Evolutionary conservation across 2,329 filamentous ascomycete genomes (phyloP), one percentile per base, ranked within the genome.

Genomic region (Aaosphaeria pasadenensis): DNA sequence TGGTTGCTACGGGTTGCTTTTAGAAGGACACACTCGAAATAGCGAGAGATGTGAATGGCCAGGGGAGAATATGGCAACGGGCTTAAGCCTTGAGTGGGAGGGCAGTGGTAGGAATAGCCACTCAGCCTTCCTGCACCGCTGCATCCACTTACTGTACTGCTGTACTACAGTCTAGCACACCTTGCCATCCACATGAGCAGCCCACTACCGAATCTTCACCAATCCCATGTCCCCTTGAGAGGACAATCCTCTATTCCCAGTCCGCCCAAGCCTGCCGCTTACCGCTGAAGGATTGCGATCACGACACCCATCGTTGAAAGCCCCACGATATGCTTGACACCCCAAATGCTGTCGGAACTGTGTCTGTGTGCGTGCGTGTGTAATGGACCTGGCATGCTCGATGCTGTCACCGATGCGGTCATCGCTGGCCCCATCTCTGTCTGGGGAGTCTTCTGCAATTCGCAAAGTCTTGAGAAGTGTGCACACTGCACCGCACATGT

Each of bases 51-150:
- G 54, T 40, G 39, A 53, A 40, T 40, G 39, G 39, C 9, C 24
- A 30, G 49, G 53, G 17, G 17, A 24, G 17, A 24, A 24, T 24
- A 24, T 24, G 17, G 17, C 17, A 24, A 3, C 17, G 17, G 17
- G 17, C 17, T 24, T 24, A 24, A 24, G 17, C 17, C 17, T 24
- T 24, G 17, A 24, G 17, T 24, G 17, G 17, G 17, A 24, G 17
- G 17, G 17, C 17, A 24, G 17, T 24, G 17, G 17, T 24, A 24
- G 17, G 17, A 24, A 24, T 24, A 24, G 17, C 17, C 17, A 56
- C 63, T 66, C 63, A 66, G 61, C 63, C 62, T 52, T 63, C 61
- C 50, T 60, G 53, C 56, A 59, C 56, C 57, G 52, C 54, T 50
- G 51, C 55, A 51, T 52, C 47, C 39, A 9, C 39, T 40, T 24